Evolutionary conservation across 768 basidiomycete genomes (phyloP).

Genomic region (Suillus spraguei): DNA sequence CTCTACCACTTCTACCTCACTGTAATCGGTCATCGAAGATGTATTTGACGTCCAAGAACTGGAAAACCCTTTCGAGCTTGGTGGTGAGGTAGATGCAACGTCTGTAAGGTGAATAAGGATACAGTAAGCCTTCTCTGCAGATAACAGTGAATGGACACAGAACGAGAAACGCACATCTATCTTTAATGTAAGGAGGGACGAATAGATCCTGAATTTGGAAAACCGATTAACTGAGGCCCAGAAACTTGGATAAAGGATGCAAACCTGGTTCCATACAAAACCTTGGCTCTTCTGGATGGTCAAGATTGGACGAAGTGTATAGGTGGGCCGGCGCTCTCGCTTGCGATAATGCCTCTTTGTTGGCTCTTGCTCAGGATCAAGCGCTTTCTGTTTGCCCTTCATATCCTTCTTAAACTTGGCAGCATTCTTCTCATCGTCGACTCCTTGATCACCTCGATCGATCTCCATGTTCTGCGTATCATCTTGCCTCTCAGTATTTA

Average conservation of each 20-base stretch:
- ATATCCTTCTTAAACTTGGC: conserved; percentile 54
- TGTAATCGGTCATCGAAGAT: conserved; percentile 67
- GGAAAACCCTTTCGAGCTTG: conserved; percentile 66
- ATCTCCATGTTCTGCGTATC: conserved; percentile 63
- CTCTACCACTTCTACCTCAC: conserved; percentile 83
- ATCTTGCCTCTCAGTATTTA: conserved; percentile 35
- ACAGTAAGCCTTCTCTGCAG: conserved; percentile 14
- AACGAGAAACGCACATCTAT: conserved; percentile 68
- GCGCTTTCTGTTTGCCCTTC: conserved; percentile 82
- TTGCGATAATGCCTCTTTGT: conserved; percentile 49
- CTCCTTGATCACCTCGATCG: conserved; percentile 37
- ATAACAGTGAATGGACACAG: conserved; percentile 22
- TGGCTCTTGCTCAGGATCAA: conserved; percentile 63
- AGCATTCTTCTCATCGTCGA: conserved; percentile 37
- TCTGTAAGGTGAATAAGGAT: conserved; percentile 43
- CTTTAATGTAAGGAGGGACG: conserved; percentile 87
- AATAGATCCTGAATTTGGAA: conserved; percentile 69
- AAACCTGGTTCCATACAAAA: conserved; percentile 89
- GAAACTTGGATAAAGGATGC: conserved; percentile 25
- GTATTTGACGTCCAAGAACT: conserved; percentile 70
- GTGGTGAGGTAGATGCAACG: conserved; percentile 82
- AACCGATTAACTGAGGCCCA: neutral
- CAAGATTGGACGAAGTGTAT: conserved; percentile 76
- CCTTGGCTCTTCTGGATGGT: conserved; percentile 88
- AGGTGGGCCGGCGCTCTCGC: conserved; percentile 59